These are phyloP conservation scores for Daldinia childiae DNA, from an alignment of 495 filamentous ascomycete genomes.

Conservation along the genomic window DNA sequence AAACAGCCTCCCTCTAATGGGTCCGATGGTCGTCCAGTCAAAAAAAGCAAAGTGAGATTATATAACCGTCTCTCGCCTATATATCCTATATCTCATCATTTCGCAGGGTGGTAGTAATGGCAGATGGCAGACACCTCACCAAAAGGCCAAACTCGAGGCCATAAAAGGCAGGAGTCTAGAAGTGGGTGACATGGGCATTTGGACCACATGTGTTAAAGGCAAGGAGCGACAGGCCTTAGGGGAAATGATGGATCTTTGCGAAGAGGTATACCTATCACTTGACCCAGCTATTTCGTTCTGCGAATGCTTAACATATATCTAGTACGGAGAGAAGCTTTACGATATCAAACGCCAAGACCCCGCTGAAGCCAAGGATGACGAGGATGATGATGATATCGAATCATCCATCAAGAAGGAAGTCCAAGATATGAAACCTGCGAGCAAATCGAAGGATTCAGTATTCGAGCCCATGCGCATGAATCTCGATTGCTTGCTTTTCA, in stretches of 20 bases:
- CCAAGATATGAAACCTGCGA: slow-evolving; percentile 65
- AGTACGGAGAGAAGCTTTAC: slow-evolving; percentile 71
- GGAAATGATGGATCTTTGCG: slow-evolving; percentile 78
- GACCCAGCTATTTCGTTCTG: neutral
- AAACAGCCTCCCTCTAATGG: slow-evolving; percentile 26
- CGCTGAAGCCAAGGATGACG: slow-evolving; percentile 50
- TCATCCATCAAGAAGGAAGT: slow-evolving; percentile 82
- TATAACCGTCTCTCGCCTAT: neutral
- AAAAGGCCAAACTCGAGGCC: slow-evolving; percentile 53
- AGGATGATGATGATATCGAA: slow-evolving; percentile 72
- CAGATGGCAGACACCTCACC: slow-evolving; percentile 66
- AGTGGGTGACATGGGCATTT: slow-evolving; percentile 84
- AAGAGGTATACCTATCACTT: slow-evolving; percentile 66
- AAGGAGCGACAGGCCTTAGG: slow-evolving; percentile 79
- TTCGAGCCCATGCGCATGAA: slow-evolving; percentile 76
- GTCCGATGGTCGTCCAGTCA: slow-evolving; percentile 31
- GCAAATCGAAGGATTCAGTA: slow-evolving; percentile 51
- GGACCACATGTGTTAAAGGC: slow-evolving; percentile 84
- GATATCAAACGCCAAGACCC: slow-evolving; percentile 52
- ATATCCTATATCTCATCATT: neutral
- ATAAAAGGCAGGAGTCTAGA: slow-evolving; percentile 61
- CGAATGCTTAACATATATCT: neutral
- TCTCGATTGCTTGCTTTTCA: slow-evolving; percentile 78
- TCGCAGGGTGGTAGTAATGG: slow-evolving; percentile 58
- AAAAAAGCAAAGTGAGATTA: slow-evolving; percentile 47